Evolutionary conservation across 1,284 basidiomycete species (phyloP).

Genomic region (Leccinum colubrinum): DNA sequence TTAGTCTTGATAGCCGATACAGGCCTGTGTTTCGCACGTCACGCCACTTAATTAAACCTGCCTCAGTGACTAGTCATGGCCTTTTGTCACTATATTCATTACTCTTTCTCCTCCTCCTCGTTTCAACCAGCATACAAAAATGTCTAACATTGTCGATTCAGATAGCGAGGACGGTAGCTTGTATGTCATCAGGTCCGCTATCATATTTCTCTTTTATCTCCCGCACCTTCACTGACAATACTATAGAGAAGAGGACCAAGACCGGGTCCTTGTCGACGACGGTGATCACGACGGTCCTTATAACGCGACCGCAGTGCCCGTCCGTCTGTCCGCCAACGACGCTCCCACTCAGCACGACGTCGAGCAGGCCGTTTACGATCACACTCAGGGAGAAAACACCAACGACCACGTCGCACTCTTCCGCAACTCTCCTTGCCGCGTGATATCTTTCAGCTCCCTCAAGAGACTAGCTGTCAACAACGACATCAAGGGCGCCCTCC

Average conservation of each 20-base stretch:
- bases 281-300: not conserved
- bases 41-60: no score
- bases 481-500: not conserved
- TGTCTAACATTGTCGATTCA: no score
- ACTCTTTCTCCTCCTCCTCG: no score
- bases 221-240: not conserved
- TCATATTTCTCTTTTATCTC: no score
- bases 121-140: no score
- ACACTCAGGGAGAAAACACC: not conserved
- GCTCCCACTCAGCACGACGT: not conserved
- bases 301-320: not conserved
- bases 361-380: conserved; percentile 2
- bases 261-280: not conserved
- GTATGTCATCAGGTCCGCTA: no score
- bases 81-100: no score
- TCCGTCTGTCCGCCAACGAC: not conserved
- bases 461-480: not conserved
- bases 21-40: no score
- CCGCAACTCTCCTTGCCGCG: not conserved
- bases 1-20: no score
- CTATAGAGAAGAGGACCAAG: no score
- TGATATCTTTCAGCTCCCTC: not conserved
- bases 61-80: no score
- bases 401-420: not conserved
- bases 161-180: no score